Evolutionary conservation across 495 filamentous ascomycete genomes (phyloP).

Genomic region (Aspergillus leporis): DNA sequence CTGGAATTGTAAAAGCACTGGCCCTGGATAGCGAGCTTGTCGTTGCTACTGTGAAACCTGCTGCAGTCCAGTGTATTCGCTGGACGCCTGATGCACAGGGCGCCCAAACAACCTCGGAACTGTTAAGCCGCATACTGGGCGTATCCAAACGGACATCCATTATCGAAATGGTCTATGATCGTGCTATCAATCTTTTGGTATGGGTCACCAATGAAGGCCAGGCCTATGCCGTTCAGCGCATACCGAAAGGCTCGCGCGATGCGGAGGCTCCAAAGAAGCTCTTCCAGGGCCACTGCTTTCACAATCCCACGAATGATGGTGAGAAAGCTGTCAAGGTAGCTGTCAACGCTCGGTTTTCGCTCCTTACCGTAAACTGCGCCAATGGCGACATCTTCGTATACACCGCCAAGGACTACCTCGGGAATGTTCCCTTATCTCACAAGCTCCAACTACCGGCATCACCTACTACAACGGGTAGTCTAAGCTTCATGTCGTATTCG

Average conservation of each 20-base stretch:
- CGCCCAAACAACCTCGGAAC: constrained; percentile 85
- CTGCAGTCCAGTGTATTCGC: constrained; percentile 92
- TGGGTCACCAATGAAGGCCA: constrained; percentile 92
- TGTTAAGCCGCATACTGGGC: constrained; percentile 84
- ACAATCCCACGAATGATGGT: constrained; percentile 60
- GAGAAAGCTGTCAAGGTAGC: constrained; percentile 70
- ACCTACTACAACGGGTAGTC: constrained; percentile 57
- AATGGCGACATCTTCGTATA: constrained; percentile 84
- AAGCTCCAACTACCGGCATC: constrained; percentile 67
- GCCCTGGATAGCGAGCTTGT: constrained; percentile 92
- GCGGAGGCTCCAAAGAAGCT: constrained; percentile 56
- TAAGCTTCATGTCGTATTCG: constrained; percentile 82
- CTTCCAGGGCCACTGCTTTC: constrained; percentile 91
- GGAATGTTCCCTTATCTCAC: constrained; percentile 91
- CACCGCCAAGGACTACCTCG: constrained; percentile 86
- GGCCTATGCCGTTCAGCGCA: constrained; percentile 88
- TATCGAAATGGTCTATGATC: constrained; percentile 88
- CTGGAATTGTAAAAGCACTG: constrained; percentile 83
- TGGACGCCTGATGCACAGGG: constrained; percentile 84
- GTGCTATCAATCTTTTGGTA: constrained; percentile 93
- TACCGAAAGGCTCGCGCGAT: constrained; percentile 33
- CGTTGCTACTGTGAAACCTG: constrained; percentile 89
- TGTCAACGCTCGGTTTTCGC: constrained; percentile 91
- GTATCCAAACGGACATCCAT: constrained; percentile 74
- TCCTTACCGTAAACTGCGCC: constrained; percentile 82